Evolutionary conservation across 257 asterid species (phyloP).

Genomic region (Lycium ferocissimum): DNA sequence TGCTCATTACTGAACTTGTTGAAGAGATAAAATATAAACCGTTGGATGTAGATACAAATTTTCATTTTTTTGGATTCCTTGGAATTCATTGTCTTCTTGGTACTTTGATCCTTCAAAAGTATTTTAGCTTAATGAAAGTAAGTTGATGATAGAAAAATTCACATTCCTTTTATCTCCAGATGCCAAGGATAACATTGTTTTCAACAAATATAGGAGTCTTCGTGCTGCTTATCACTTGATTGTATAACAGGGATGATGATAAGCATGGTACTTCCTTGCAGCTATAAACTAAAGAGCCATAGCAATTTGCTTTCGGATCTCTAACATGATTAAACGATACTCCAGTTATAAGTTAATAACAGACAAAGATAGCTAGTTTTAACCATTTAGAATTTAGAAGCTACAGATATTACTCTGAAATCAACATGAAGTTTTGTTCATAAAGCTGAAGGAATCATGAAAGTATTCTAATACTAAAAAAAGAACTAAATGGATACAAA

Average conservation of each 20-base stretch:
- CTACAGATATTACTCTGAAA: neutral
- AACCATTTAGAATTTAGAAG: neutral
- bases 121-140: constrained; percentile 19
- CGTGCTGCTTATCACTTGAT: neutral
- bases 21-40: no score
- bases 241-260: neutral
- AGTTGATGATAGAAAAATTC: neutral
- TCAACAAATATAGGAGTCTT: neutral
- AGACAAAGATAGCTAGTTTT: neutral
- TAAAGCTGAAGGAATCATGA: neutral
- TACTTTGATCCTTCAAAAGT: neutral
- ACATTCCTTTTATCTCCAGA: neutral
- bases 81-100: neutral
- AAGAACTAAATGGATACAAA: neutral
- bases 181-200: neutral
- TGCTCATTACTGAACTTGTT: no score
- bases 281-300: neutral
- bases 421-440: neutral
- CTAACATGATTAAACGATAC: neutral
- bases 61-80: no score
- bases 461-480: neutral
- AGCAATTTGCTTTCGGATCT: neutral
- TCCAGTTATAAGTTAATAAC: neutral
- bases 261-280: neutral
- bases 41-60: no score